Percentiles rank a stretch among this genome's conserved stretches.
Evolutionary conservation across 1,284 basidiomycete genomes (phyloP).

Genomic region (Cutaneotrichosporon curvatum): DNA sequence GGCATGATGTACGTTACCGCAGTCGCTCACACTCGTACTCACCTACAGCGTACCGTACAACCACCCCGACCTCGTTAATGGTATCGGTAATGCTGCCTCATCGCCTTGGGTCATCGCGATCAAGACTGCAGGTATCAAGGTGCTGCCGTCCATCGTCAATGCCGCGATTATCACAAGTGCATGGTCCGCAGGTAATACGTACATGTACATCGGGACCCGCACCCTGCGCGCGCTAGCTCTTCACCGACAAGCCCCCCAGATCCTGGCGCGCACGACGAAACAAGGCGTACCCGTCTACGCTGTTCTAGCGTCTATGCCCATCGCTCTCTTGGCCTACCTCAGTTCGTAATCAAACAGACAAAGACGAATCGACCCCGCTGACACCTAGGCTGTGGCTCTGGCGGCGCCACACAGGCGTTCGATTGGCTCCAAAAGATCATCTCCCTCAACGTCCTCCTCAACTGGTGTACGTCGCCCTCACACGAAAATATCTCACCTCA

Average conservation of each 20-base stretch:
- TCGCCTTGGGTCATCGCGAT: constrained; percentile 48
- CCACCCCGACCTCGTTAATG: constrained; percentile 3
- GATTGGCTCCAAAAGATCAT: no score
- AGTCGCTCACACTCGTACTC: constrained; percentile 53
- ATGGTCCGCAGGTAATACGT: constrained; percentile 51
- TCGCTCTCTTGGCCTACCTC: constrained; percentile 56
- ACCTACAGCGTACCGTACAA: constrained; percentile 51
- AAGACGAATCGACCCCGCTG: background rate
- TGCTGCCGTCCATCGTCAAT: constrained; percentile 58
- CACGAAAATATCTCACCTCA: no score
- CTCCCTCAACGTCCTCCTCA: no score
- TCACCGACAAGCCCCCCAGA: constrained; percentile 64
- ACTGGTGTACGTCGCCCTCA: no score
- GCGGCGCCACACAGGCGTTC: no score
- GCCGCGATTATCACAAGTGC: constrained; percentile 58
- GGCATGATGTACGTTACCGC: constrained; percentile 52
- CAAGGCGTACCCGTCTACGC: constrained; percentile 69
- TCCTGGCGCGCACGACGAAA: constrained; percentile 60
- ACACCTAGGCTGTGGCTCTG: constrained; percentile 49
- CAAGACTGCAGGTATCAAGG: constrained; percentile 54
- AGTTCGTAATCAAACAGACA: background rate
- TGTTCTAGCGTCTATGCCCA: constrained; percentile 57
- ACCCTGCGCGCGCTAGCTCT: constrained; percentile 45
- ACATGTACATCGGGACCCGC: constrained; percentile 47
- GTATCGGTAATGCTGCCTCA: constrained; percentile 30